These are phyloP conservation scores for Salmacisia buchloeana DNA, from an alignment of 1,284 basidiomycete species.

Conservation along the genomic window DNA sequence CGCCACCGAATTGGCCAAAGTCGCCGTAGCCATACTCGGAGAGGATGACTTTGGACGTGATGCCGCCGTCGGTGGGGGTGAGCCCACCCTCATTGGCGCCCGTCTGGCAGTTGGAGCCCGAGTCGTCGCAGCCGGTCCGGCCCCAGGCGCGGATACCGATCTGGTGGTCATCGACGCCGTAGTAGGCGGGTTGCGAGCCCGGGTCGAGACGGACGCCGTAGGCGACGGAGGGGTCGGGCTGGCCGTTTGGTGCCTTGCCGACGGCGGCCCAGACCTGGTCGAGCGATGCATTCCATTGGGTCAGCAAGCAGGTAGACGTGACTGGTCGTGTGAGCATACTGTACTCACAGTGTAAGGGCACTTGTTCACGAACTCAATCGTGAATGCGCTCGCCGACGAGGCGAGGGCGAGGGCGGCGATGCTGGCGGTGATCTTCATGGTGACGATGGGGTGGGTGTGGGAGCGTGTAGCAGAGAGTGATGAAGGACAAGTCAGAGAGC, in stretches of 20 bases:
- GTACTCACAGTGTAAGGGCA: slow-evolving; percentile 12
- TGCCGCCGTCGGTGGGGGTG: slow-evolving; percentile 22
- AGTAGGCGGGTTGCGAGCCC: slow-evolving; percentile 8
- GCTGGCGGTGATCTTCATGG: neutral
- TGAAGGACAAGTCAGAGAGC: too few relatives aligned
- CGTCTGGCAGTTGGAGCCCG: slow-evolving; percentile 22
- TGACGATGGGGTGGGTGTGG: neutral
- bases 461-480: too few relatives aligned
- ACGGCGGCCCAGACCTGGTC: slow-evolving; percentile 20
- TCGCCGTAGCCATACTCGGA: slow-evolving; percentile 14
- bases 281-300: neutral
- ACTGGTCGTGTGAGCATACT: neutral
- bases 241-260: slow-evolving; percentile 25
- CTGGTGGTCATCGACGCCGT: slow-evolving; percentile 16
- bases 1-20: slow-evolving; percentile 2
- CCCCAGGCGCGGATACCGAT: slow-evolving; percentile 25
- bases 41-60: slow-evolving; percentile 18
- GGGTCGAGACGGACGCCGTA: slow-evolving; percentile 16
- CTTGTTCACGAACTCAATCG: slow-evolving; percentile 22
- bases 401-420: slow-evolving; percentile 1
- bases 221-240: slow-evolving; percentile 17
- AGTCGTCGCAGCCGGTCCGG: slow-evolving; percentile 23
- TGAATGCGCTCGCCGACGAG: slow-evolving; percentile 13
- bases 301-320: too few relatives aligned
- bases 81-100: slow-evolving; percentile 24